Percentiles rank a stretch among this genome's conserved stretches.
Evolutionary conservation across 75 land plant species (phyloP).

Genomic region (Cunninghamia lanceolata): DNA sequence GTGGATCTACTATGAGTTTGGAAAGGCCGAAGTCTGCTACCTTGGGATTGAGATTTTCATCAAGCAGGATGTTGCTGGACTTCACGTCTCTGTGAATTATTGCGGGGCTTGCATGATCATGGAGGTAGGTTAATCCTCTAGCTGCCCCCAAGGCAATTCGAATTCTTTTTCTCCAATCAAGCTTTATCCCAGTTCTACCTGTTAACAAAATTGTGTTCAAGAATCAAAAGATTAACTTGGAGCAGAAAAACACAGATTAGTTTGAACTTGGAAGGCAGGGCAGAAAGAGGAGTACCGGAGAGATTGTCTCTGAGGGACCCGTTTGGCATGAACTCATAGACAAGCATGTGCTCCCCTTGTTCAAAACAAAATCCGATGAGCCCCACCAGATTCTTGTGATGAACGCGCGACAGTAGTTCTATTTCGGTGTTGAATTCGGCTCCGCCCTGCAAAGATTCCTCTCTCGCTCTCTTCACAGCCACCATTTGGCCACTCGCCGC

Average conservation of each 20-base stretch:
- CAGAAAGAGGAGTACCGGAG: conserved; percentile 2
- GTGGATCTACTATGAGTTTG: conserved; percentile 33
- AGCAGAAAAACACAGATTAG: conserved; percentile 11
- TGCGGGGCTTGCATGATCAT: conserved; percentile 10
- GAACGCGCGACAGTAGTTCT: conserved; percentile 15
- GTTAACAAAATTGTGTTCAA: conserved; percentile 13
- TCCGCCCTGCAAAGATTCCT: conserved; percentile 31
- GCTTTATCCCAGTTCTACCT: conserved; percentile 8
- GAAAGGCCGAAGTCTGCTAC: conserved; percentile 1
- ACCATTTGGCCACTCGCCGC: conserved; percentile 13
- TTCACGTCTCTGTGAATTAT: too few relatives aligned
- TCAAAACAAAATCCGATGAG: too few relatives aligned
- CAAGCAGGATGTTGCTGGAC: too few relatives aligned
- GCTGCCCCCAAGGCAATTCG: conserved; percentile 31
- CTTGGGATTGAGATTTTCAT: too few relatives aligned
- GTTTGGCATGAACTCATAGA: too few relatives aligned
- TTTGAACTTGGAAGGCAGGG: conserved; percentile 24
- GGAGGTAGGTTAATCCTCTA: conserved; percentile 29
- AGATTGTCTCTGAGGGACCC: too few relatives aligned
- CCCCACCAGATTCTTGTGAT: too few relatives aligned
- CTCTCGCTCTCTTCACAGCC: conserved; percentile 31
- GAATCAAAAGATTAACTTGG: conserved; percentile 17
- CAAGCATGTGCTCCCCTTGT: too few relatives aligned
- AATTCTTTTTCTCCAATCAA: conserved; percentile 23
- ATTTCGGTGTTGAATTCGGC: conserved; percentile 37